Base-by-base conservation (phyloP, 2,329 filamentous ascomycete species). In the Dactylellina parvicollis region DNA sequence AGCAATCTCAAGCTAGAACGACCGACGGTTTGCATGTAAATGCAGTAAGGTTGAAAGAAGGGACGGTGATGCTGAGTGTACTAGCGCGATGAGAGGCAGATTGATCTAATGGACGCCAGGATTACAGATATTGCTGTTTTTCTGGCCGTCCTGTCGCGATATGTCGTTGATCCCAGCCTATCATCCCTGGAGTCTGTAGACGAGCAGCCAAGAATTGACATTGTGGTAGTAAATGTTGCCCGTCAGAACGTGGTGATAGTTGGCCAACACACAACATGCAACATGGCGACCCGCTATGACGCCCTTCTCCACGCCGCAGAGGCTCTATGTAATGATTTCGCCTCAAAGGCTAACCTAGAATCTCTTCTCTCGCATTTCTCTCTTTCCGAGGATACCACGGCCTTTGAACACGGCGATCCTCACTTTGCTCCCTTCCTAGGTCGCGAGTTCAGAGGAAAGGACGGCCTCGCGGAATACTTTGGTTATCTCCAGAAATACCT, bases 381-480 rank as follows among this genome's bases (percentile, higher is more conserved):
- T 2, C 10, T 75, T 22, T 69, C 66, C 0, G 12, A 32, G 3
- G 9, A 30, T n/a, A 50, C 73, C 16, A 76, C 79, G 20, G 78
- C 80, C 44, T 76, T 75, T 74, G 80, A 82, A 56, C 80, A 82
- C 75, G 80, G 80, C 1, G 76, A 79, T 1, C 67, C 77, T 5
- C 74, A 75, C n/a, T 78, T 81, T 0, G 79, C 79, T 1, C 80
- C 80, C 9, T 81, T 81, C 49, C 75, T 82, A 0, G 80, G 80
- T 1, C 78, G 80, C 0, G 75, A 78, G 20, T 81, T 79, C 67
- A 71, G 74, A 9, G 80, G 80, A 2, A 57, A 54, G 4, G 77
- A 78, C 0, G 80, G 80, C 0, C 77, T 79, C 3, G 47, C 34
- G 20, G 49, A 75, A 12, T 82, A 81, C 62, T 79, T 82, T 34